phyloP scores from a whole-genome alignment of 768 basidiomycete species.

The Arthromyces matolae region DNA sequence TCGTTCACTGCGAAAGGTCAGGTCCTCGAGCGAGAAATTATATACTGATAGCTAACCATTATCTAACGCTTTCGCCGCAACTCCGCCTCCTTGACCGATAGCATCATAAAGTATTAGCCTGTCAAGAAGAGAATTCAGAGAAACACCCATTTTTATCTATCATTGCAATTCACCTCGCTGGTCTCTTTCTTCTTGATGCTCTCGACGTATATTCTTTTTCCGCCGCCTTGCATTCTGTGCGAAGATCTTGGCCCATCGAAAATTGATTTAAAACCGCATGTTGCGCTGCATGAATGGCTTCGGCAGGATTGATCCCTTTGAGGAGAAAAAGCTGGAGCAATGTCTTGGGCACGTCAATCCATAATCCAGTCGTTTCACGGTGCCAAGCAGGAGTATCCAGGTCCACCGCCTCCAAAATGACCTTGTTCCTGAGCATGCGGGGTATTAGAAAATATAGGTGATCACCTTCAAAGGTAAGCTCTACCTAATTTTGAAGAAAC shows the following conservation, averaged over 20 bases:
- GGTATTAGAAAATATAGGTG: neutral
- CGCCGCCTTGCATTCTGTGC: constrained; percentile 79
- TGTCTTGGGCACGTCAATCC: constrained; percentile 68
- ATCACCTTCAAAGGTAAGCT: no score
- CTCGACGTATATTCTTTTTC: constrained; percentile 66
- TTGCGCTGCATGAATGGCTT: constrained; percentile 79
- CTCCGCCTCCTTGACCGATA: constrained; percentile 64
- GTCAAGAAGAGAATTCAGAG: no score
- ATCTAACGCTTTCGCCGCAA: constrained; percentile 79
- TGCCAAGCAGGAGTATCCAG: constrained; percentile 77
- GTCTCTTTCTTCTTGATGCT: constrained; percentile 58
- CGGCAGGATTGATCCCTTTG: constrained; percentile 65
- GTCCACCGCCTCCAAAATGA: constrained; percentile 74
- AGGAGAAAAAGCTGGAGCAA: constrained; percentile 49
- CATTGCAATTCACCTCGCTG: constrained; percentile 61
- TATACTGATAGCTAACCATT: constrained; percentile 44
- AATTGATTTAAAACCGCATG: constrained; percentile 84
- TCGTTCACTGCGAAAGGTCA: constrained; percentile 41
- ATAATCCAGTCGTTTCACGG: constrained; percentile 67
- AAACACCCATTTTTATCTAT: no score
- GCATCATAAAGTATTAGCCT: constrained; percentile 83
- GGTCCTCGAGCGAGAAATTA: neutral
- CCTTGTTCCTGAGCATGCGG: constrained; percentile 41
- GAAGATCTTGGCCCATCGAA: constrained; percentile 60
- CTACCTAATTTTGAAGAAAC: constrained; percentile 78